Conservation (phyloP, 2,329 filamentous ascomycete genomes). For the Corynespora cassiicola region DNA sequence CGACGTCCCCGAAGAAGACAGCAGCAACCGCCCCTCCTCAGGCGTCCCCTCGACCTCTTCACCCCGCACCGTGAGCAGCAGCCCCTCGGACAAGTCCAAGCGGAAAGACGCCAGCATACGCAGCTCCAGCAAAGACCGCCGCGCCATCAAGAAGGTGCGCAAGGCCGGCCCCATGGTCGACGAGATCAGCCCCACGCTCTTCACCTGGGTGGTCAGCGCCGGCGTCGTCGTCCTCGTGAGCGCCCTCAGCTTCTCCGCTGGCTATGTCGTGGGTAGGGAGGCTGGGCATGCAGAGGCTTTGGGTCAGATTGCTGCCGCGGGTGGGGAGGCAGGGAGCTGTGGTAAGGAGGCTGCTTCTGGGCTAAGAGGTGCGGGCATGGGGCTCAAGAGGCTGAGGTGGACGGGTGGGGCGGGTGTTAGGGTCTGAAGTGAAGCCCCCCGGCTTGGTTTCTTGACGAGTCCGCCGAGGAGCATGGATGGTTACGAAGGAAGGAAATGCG, state of each 20-base stretch:
- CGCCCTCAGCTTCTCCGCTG: slow-evolving; percentile 69
- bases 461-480: too few species aligned
- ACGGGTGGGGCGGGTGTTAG: slow-evolving; percentile 30
- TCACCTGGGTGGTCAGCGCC: slow-evolving; percentile 71
- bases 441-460: too few species aligned
- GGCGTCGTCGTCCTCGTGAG: slow-evolving; percentile 70
- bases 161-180: slow-evolving; percentile 42
- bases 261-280: slow-evolving; percentile 67
- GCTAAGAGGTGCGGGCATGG: slow-evolving; percentile 32
- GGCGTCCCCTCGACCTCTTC: slow-evolving; percentile 30
- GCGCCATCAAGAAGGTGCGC: slow-evolving; percentile 52
- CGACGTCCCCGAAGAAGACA: slow-evolving; percentile 38
- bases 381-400: slow-evolving; percentile 41
- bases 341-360: slow-evolving; percentile 38
- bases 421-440: too few species aligned
- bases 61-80: slow-evolving; percentile 32
- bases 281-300: slow-evolving; percentile 60
- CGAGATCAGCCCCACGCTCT: slow-evolving; percentile 63
- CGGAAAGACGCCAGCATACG: slow-evolving; percentile 49
- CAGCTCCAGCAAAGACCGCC: slow-evolving; percentile 53
- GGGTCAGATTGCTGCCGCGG: slow-evolving; percentile 35
- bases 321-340: slow-evolving; percentile 38
- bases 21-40: slow-evolving; percentile 29
- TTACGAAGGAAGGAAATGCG: too few species aligned
- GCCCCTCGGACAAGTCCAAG: slow-evolving; percentile 49